A percentile compares a stretch with the other conserved stretches of the same genome.
Evolutionary conservation across 306 rosid species (phyloP).

Genomic region (Pyrus betulifolia): DNA sequence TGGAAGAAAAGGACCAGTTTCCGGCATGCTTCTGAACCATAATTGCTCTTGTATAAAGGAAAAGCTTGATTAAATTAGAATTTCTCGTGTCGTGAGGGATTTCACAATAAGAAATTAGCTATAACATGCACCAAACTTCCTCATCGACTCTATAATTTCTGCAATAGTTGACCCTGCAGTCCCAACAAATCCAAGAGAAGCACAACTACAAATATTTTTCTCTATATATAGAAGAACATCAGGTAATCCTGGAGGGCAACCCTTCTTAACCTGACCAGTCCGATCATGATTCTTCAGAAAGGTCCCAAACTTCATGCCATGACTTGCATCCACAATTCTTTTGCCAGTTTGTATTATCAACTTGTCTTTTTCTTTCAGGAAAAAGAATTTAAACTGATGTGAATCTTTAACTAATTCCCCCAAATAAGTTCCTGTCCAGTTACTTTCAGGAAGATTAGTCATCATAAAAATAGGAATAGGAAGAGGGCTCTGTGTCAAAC

Average conservation of each 20-base stretch:
- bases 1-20: neutral
- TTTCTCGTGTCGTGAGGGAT: neutral
- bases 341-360: conserved; percentile 41
- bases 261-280: conserved; percentile 25
- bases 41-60: neutral
- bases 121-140: conserved; percentile 43
- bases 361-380: conserved; percentile 43
- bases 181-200: conserved; percentile 83
- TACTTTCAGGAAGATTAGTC: conserved; percentile 81
- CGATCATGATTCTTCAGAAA: conserved; percentile 19
- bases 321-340: conserved; percentile 43
- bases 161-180: conserved; percentile 86
- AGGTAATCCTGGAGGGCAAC: conserved; percentile 42
- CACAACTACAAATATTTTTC: conserved; percentile 76
- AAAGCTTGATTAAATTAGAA: neutral
- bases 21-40: neutral
- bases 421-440: conserved; percentile 69
- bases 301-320: conserved; percentile 35
- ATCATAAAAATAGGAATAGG: conserved; percentile 63
- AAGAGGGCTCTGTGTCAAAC: conserved; percentile 36
- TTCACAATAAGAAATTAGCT: conserved; percentile 13
- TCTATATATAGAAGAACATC: conserved; percentile 68
- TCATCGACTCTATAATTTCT: conserved; percentile 64
- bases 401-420: conserved; percentile 51
- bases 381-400: conserved; percentile 42